These are phyloP conservation scores for Spinacia oleracea DNA, from an alignment of 179 eudicot genomes.

Conservation along the genomic window DNA sequence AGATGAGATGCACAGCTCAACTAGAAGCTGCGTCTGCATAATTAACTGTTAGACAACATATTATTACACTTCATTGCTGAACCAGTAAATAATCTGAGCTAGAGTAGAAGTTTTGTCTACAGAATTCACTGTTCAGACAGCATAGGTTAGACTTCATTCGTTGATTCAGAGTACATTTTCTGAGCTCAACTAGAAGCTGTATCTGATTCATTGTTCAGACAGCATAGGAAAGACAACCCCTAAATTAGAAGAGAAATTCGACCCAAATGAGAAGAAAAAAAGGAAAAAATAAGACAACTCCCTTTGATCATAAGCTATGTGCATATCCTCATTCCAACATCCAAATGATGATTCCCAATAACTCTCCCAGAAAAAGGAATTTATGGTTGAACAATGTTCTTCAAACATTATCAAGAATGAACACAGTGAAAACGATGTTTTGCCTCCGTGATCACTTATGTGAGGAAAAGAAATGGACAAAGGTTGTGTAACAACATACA, in stretches of 20 bases:
- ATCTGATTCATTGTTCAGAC: not conserved
- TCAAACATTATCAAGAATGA: not conserved
- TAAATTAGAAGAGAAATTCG: not conserved
- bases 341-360: not conserved
- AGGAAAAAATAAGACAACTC: not conserved
- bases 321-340: not conserved
- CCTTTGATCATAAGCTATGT: not conserved
- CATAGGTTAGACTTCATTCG: too few relatives aligned
- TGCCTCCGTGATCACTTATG: not conserved
- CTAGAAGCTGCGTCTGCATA: not conserved
- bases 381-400: not conserved
- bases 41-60: not conserved
- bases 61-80: too few relatives aligned
- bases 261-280: not conserved
- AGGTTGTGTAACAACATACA: not conserved
- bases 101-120: not conserved
- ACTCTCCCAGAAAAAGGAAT: not conserved
- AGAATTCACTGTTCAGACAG: not conserved
- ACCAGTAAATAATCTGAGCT: too few relatives aligned
- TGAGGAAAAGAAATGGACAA: not conserved
- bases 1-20: constrained; percentile 5
- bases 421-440: not conserved
- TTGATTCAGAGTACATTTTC: not conserved
- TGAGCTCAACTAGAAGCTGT: not conserved
- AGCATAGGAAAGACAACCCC: not conserved